These are phyloP conservation scores for Phytophthora multivora DNA, from an alignment of 352 stramenopile species.

Conservation along the genomic window DNA sequence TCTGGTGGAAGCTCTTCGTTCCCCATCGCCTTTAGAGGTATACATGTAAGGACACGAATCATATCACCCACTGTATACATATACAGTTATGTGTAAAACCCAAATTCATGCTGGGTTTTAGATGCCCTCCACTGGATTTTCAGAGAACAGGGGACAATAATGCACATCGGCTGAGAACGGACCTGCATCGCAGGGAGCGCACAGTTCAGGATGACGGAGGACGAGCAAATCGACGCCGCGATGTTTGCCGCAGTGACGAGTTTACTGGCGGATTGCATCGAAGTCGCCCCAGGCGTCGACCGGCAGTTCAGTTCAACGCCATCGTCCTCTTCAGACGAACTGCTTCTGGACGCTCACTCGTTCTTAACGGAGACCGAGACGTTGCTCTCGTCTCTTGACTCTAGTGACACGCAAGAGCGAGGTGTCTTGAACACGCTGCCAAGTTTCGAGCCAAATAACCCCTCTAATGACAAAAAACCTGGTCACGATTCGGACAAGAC, in stretches of 20 bases:
- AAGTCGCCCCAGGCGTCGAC: not conserved
- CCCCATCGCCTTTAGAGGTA: too few species aligned
- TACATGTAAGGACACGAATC: too few species aligned
- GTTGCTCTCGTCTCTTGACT: constrained; percentile 2
- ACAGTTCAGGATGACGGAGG: constrained; percentile 8
- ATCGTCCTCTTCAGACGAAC: not conserved
- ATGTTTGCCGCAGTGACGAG: constrained; percentile 7
- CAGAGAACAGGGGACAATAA: not conserved
- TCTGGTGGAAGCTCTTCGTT: constrained; percentile 9
- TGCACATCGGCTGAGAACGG: not conserved
- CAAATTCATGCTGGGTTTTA: too few species aligned
- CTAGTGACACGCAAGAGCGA: not conserved
- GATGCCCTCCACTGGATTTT: not conserved
- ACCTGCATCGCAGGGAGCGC: not conserved
- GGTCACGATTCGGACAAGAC: not conserved
- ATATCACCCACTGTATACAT: too few species aligned
- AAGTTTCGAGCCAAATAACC: not conserved
- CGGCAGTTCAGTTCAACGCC: not conserved
- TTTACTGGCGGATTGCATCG: constrained; percentile 11
- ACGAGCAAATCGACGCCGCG: constrained; percentile 14
- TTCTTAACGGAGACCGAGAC: constrained; percentile 19
- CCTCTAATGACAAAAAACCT: not conserved
- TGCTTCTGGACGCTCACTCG: constrained; percentile 2
- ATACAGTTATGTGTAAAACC: too few species aligned
- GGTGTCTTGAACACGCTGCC: not conserved